phyloP scores from a whole-genome alignment of 1,139 yeast genomes.

The Lizanozyma gosingica region DNA sequence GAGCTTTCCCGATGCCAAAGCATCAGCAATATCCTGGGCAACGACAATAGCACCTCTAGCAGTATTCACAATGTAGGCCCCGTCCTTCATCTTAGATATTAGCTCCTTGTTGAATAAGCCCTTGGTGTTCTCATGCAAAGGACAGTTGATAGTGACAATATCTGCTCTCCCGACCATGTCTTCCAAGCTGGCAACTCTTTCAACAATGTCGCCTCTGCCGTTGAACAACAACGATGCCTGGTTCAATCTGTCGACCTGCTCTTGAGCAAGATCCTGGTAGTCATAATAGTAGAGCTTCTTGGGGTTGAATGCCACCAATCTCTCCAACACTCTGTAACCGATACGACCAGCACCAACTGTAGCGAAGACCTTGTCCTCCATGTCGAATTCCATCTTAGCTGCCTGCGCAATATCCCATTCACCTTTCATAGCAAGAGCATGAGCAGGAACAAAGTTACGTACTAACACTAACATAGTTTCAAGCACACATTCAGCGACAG shows the following conservation, averaged over 20 bases:
- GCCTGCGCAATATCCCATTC: constrained; percentile 76
- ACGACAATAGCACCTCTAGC: constrained; percentile 79
- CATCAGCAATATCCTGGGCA: constrained; percentile 68
- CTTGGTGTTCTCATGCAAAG: constrained; percentile 61
- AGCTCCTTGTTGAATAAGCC: constrained; percentile 63
- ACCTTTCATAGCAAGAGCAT: constrained; percentile 52
- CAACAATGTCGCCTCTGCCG: constrained; percentile 33
- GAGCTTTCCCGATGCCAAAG: constrained; percentile 58
- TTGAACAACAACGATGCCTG: constrained; percentile 30
- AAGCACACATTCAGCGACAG: constrained; percentile 76
- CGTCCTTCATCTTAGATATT: constrained; percentile 65
- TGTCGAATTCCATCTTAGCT: constrained; percentile 65
- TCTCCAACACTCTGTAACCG: constrained; percentile 67
- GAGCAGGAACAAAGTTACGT: constrained; percentile 74
- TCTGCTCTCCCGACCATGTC: constrained; percentile 65
- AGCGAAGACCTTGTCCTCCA: constrained; percentile 68
- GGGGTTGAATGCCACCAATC: constrained; percentile 67
- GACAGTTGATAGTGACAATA: constrained; percentile 70
- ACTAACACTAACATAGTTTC: constrained; percentile 68
- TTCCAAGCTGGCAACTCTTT: constrained; percentile 55
- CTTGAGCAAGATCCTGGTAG: constrained; percentile 59
- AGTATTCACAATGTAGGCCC: constrained; percentile 72
- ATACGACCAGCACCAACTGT: constrained; percentile 82
- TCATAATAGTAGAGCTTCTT: constrained; percentile 67
- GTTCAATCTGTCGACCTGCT: constrained; percentile 37